phyloP scores from a whole-genome alignment of 345 rosid genomes.

The Bruguiera gymnorhiza region DNA sequence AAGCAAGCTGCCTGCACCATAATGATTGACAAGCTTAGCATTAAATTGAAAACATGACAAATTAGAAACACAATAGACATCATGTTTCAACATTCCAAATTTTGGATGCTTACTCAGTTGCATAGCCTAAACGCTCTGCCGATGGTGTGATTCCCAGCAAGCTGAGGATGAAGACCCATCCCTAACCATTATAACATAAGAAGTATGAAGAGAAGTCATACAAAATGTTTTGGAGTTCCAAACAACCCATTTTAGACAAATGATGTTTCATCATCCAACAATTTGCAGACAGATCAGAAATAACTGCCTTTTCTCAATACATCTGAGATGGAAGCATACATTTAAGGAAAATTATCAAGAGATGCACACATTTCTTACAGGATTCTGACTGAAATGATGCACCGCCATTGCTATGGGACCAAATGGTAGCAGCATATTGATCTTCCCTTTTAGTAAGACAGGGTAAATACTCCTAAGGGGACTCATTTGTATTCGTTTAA shows the following conservation, averaged over 20 bases:
- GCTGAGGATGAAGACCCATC: constrained; percentile 75
- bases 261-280: not conserved
- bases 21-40: constrained; percentile 3
- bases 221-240: not conserved
- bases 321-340: too few species aligned
- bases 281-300: not conserved
- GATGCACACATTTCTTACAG: constrained; percentile 15
- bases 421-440: constrained; percentile 39
- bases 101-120: constrained; percentile 62
- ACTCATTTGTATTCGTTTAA: not conserved
- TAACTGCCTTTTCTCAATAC: too few species aligned
- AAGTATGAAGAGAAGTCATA: not conserved
- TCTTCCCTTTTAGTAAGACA: constrained; percentile 44
- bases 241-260: not conserved
- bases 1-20: constrained; percentile 70
- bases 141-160: constrained; percentile 73
- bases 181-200: constrained; percentile 27
- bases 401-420: constrained; percentile 35
- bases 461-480: constrained; percentile 26
- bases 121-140: constrained; percentile 91
- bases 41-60: not conserved
- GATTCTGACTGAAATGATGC: constrained; percentile 34
- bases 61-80: not conserved
- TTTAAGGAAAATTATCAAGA: not conserved
- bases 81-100: not conserved